Conservation (phyloP, 2,329 filamentous ascomycete genomes). For the Xylaria sp. region DNA sequence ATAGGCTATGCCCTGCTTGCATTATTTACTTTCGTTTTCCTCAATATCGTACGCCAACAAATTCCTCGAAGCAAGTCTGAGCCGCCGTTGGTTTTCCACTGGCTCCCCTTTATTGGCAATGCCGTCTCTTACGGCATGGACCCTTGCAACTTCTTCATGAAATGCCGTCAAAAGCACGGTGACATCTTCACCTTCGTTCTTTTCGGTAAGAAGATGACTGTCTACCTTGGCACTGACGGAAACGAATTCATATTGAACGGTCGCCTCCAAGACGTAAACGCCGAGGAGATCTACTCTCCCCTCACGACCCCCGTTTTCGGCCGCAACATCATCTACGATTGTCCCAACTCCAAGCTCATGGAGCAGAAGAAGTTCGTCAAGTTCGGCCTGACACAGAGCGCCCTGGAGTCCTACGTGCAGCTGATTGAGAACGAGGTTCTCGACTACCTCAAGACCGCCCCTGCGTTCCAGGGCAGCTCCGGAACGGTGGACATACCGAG, state of each 20-base stretch:
- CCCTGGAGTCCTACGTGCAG: conserved; percentile 67
- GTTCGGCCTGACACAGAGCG: conserved; percentile 67
- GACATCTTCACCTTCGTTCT: conserved; percentile 59
- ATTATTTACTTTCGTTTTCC: too few relatives aligned
- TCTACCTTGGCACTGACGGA: conserved; percentile 52
- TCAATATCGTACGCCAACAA: neutral
- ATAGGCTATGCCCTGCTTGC: too few relatives aligned
- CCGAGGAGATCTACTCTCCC: conserved; percentile 57
- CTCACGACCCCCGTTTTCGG: conserved; percentile 67
- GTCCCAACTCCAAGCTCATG: conserved; percentile 82
- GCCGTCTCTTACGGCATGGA: conserved; percentile 74
- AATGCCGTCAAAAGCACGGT: conserved; percentile 61
- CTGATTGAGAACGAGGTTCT: conserved; percentile 72
- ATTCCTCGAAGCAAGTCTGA: conserved; percentile 42
- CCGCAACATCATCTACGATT: conserved; percentile 80
- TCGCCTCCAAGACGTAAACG: conserved; percentile 54
- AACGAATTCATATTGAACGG: conserved; percentile 62
- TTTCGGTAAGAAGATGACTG: conserved; percentile 53
- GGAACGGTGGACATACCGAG: conserved; percentile 67
- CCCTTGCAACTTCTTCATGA: conserved; percentile 68
- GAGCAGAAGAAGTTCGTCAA: conserved; percentile 88
- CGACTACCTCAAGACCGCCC: conserved; percentile 61
- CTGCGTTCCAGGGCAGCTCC: conserved; percentile 59
- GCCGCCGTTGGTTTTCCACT: conserved; percentile 62
- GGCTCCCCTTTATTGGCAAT: conserved; percentile 66